phyloP scores from a whole-genome alignment of 2,329 filamentous ascomycete genomes.

The Nemania serpens region DNA sequence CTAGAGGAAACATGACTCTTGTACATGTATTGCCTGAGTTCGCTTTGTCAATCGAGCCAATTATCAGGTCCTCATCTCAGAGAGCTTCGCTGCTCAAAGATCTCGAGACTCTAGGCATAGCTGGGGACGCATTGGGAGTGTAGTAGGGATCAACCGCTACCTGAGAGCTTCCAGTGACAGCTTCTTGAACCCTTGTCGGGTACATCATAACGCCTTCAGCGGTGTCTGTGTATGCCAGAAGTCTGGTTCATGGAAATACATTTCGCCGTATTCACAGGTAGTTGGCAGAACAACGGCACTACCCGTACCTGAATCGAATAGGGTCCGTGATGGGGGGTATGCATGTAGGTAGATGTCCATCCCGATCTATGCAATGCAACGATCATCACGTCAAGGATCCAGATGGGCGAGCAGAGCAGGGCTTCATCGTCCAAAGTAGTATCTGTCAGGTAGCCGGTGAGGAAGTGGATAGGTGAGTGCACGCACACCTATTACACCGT shows the following conservation, averaged over 20 bases:
- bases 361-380: conserved; percentile 12
- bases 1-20: too few relatives aligned
- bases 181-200: too few relatives aligned
- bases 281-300: background rate
- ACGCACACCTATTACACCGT: background rate
- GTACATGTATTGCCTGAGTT: too few relatives aligned
- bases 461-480: background rate
- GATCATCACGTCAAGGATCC: background rate
- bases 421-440: background rate
- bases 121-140: too few relatives aligned
- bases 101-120: too few relatives aligned
- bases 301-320: conserved; percentile 7
- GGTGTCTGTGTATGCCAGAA: conserved; percentile 38
- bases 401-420: background rate
- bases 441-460: background rate
- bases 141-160: too few relatives aligned
- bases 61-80: too few relatives aligned
- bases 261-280: conserved; percentile 24
- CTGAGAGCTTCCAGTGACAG: too few relatives aligned
- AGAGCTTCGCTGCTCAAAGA: too few relatives aligned
- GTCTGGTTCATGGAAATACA: conserved; percentile 33
- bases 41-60: too few relatives aligned
- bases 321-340: background rate
- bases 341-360: background rate
- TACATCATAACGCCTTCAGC: background rate